Evolutionary conservation across 2,329 filamentous ascomycete genomes (phyloP), one percentile per base, ranked within the genome.

Genomic region (Talaromyces sp.): DNA sequence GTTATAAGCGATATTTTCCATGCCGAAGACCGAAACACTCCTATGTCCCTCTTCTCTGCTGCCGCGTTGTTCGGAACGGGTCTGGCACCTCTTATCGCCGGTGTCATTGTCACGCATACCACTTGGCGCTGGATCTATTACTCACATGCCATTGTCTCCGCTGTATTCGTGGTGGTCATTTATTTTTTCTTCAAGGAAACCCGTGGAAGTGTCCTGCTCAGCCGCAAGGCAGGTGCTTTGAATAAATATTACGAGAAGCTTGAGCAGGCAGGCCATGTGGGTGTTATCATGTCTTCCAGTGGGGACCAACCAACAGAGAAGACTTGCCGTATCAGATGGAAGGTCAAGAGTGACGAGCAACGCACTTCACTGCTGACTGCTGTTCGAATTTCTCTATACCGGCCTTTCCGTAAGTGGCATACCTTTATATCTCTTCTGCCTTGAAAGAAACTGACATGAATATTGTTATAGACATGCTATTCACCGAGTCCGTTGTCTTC

Each of bases 81-180:
- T 0, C 75, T 88, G 1, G 92, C 91, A 0, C 91, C 91, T 0
- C 67, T 96, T 6, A 76, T 91, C 0, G 82, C 82, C 4, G 84
- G 89, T 0, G 83, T 87, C 41, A 84, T 97, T 56, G 83, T 87
- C 0, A 75, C 88, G 32, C 79, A 83, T 46, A 79, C 83, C 1
- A 80, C 74, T 4, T 96, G 90, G 90, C 84, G 90, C 56, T 96
- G 91, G 91, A 84, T 92, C 0, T 96, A 95, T 69, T 96, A 91
- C 81, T 80, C 92, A 24, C 92, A 97, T 62, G 84, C 85, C 7
- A 91, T 96, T 41, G 75, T 83, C 19, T 84, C 86, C 49, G 85
- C 79, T 0, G 69, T 85, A 1, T 71, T 94, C 41, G 82, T 91
- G 49, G 60, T 83, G 1, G 73, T 86, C 1, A 82, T 96, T 19